Percentiles rank a stretch among this genome's conserved stretches.
Evolutionary conservation across 73 alveolate genomes (phyloP).

Genomic region (Paramecium octaurelia): DNA sequence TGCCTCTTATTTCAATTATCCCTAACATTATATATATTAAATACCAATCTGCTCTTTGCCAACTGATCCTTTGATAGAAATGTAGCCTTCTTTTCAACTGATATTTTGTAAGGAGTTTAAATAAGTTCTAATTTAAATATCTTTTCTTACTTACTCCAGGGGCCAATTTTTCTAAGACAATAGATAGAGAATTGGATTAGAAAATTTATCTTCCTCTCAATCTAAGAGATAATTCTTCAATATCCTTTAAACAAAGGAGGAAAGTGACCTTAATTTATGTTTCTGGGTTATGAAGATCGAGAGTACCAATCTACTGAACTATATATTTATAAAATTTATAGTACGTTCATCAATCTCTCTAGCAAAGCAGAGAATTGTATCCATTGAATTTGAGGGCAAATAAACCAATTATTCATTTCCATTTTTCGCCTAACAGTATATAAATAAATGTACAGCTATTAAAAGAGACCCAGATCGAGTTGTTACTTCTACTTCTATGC

Average conservation of each 20-base stretch:
- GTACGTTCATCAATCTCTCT: background rate
- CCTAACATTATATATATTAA: background rate
- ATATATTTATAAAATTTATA: background rate
- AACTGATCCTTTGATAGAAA: background rate
- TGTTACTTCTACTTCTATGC: background rate
- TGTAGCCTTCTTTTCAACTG: background rate
- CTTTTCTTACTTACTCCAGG: background rate
- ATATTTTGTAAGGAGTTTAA: background rate
- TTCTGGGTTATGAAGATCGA: slow-evolving; percentile 28
- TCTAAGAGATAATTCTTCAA: background rate
- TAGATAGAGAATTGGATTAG: background rate
- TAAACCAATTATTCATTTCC: background rate
- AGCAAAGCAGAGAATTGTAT: background rate
- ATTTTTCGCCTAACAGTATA: background rate
- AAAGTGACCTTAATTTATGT: slow-evolving; percentile 11
- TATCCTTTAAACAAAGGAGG: background rate
- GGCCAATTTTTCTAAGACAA: background rate
- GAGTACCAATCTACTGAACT: background rate
- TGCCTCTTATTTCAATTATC: background rate
- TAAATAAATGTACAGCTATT: background rate
- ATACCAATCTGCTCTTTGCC: background rate
- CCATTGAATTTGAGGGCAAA: background rate
- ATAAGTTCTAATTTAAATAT: background rate
- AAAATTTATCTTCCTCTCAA: slow-evolving; percentile 4
- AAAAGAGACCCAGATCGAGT: background rate